These are phyloP conservation scores for Globisporangium irregulare DNA, from an alignment of 352 stramenopile genomes.

Conservation along the genomic window DNA sequence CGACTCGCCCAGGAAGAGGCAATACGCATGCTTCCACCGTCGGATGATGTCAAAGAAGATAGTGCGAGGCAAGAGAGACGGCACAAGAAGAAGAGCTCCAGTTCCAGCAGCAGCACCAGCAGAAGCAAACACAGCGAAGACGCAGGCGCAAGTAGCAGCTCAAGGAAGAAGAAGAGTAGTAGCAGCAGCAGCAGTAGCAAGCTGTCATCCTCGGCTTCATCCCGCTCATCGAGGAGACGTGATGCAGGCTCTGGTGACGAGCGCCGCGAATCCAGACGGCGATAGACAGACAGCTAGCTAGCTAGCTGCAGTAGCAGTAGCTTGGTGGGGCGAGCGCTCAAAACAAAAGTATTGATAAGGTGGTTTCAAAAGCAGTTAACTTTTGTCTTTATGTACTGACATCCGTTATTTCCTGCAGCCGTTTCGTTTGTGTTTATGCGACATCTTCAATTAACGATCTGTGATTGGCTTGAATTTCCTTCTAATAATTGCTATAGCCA, in stretches of 20 bases:
- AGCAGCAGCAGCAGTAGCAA: slow-evolving; percentile 22
- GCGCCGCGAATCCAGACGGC: slow-evolving; percentile 3
- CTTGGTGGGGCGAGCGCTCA: background rate
- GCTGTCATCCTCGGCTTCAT: slow-evolving; percentile 10
- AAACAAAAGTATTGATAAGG: background rate
- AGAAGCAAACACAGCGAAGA: slow-evolving; percentile 15
- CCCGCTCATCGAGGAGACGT: slow-evolving; percentile 14
- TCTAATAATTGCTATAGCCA: background rate
- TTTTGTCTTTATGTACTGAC: background rate
- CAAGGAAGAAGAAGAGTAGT: slow-evolving; percentile 20
- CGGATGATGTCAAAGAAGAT: background rate
- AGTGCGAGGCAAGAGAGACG: slow-evolving; percentile 24
- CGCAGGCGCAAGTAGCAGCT: slow-evolving; percentile 4
- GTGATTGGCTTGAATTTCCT: background rate
- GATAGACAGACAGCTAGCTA: background rate
- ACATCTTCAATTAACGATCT: background rate
- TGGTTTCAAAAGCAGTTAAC: background rate
- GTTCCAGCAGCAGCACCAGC: slow-evolving; percentile 9
- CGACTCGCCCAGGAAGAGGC: slow-evolving; percentile 63
- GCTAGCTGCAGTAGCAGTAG: too few relatives aligned
- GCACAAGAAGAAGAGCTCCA: slow-evolving; percentile 31
- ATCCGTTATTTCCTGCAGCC: background rate
- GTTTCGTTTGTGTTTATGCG: background rate
- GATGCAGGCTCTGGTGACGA: slow-evolving; percentile 7
- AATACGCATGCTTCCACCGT: slow-evolving; percentile 48